Evolutionary conservation across 2,329 filamentous ascomycete genomes (phyloP).

Genomic region (Pestalotiopsis sp.): DNA sequence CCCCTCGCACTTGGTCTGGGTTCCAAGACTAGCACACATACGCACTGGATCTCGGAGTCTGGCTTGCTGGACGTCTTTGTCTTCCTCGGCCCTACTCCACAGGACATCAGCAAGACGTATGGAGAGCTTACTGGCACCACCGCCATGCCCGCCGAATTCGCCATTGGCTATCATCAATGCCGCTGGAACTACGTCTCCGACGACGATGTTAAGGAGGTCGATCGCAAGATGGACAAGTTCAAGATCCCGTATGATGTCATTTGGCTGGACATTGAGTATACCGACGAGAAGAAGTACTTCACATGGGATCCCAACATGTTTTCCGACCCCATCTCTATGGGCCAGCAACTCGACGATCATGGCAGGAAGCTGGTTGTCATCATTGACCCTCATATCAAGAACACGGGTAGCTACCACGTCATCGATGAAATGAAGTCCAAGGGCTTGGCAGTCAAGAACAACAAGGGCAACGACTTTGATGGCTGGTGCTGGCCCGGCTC

Average conservation of each 20-base stretch:
- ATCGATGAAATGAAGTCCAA: constrained; percentile 82
- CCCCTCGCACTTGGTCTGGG: constrained; percentile 72
- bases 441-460: constrained; percentile 82
- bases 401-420: constrained; percentile 73
- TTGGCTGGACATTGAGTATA: constrained; percentile 98
- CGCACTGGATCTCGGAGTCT: constrained; percentile 95
- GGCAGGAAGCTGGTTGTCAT: constrained; percentile 91
- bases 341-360: constrained; percentile 79
- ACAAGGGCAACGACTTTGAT: constrained; percentile 85
- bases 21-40: constrained; percentile 75
- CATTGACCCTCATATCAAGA: constrained; percentile 98
- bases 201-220: constrained; percentile 94
- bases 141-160: constrained; percentile 87
- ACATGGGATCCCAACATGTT: constrained; percentile 94
- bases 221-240: constrained; percentile 92
- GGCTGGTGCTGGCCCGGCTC: constrained; percentile 99
- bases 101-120: constrained; percentile 79
- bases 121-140: constrained; percentile 89
- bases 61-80: constrained; percentile 91
- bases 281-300: constrained; percentile 96
- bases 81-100: constrained; percentile 85
- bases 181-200: constrained; percentile 99
- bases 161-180: constrained; percentile 94
- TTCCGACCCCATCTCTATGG: constrained; percentile 81
- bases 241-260: constrained; percentile 98